These are phyloP conservation scores for Euphorbia corollata DNA, from an alignment of 441 rosid species.

Conservation along the genomic window DNA sequence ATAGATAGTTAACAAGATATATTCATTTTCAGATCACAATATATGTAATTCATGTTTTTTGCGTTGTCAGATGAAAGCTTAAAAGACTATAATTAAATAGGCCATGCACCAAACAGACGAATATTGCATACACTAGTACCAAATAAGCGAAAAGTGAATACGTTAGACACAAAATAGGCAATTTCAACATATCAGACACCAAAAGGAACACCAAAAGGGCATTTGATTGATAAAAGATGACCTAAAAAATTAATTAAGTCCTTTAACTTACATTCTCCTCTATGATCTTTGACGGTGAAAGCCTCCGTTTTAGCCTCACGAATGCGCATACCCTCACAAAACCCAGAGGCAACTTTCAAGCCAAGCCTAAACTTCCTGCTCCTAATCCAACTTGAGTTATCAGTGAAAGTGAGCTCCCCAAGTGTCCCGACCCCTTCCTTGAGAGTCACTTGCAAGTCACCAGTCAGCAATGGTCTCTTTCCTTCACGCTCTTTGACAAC, in stretches of 20 bases:
- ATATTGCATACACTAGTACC: too few species aligned
- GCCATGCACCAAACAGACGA: too few species aligned
- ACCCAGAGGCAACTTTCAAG: slow-evolving; percentile 66
- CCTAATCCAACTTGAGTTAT: slow-evolving; percentile 98
- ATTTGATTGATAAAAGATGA: too few species aligned
- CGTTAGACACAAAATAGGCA: too few species aligned
- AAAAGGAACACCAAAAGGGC: too few species aligned
- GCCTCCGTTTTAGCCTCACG: slow-evolving; percentile 99
- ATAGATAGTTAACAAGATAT: too few species aligned
- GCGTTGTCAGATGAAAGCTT: too few species aligned
- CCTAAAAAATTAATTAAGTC: slow-evolving; percentile 6
- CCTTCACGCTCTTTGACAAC: slow-evolving; percentile 94
- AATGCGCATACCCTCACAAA: slow-evolving; percentile 61
- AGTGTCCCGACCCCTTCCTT: slow-evolving; percentile 97
- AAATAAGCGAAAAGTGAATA: too few species aligned
- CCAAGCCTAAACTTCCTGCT: slow-evolving; percentile 97
- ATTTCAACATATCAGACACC: too few species aligned
- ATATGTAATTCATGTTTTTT: too few species aligned
- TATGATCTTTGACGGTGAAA: slow-evolving; percentile 90
- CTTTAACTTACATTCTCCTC: slow-evolving; percentile 77
- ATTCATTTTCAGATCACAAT: too few species aligned
- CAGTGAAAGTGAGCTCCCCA: slow-evolving; percentile 86
- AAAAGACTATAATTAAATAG: too few species aligned
- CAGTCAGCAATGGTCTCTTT: slow-evolving; percentile 87
- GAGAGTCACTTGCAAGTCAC: slow-evolving; percentile 77